These are phyloP conservation scores for Leishmania amazonensis DNA, from an alignment of 208 protist genomes.

Conservation along the genomic window DNA sequence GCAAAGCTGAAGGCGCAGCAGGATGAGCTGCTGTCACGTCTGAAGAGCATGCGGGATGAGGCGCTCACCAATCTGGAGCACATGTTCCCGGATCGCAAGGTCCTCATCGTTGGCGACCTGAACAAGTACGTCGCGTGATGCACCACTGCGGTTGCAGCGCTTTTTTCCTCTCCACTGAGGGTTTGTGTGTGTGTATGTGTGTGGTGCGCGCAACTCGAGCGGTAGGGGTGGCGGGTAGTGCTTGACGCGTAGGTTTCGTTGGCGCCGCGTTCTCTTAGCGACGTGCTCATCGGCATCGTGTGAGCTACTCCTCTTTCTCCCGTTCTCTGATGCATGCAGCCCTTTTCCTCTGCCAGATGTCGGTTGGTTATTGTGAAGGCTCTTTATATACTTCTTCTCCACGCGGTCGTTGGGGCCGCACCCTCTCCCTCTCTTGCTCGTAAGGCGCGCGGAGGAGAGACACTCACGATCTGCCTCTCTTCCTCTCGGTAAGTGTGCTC, in stretches of 20 bases:
- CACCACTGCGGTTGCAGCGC: not conserved
- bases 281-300: not conserved
- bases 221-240: not conserved
- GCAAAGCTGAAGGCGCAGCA: slow-evolving; percentile 40
- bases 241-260: not conserved
- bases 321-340: not conserved
- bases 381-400: not conserved
- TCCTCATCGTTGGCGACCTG: slow-evolving; percentile 76
- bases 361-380: not conserved
- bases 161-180: not conserved
- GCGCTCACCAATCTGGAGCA: slow-evolving; percentile 40
- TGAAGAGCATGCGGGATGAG: slow-evolving; percentile 35
- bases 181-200: not conserved
- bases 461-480: not conserved
- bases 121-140: slow-evolving; percentile 61
- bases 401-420: not conserved
- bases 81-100: slow-evolving; percentile 63
- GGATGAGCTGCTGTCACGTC: slow-evolving; percentile 23
- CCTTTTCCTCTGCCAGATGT: not conserved
- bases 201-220: not conserved
- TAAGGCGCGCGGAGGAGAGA: not conserved
- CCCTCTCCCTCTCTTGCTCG: not conserved
- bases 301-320: not conserved
- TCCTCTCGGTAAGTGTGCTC: not conserved
- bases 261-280: not conserved